Base-by-base conservation (phyloP, 2,329 filamentous ascomycete genomes). In the Cryphonectria radicalis region DNA sequence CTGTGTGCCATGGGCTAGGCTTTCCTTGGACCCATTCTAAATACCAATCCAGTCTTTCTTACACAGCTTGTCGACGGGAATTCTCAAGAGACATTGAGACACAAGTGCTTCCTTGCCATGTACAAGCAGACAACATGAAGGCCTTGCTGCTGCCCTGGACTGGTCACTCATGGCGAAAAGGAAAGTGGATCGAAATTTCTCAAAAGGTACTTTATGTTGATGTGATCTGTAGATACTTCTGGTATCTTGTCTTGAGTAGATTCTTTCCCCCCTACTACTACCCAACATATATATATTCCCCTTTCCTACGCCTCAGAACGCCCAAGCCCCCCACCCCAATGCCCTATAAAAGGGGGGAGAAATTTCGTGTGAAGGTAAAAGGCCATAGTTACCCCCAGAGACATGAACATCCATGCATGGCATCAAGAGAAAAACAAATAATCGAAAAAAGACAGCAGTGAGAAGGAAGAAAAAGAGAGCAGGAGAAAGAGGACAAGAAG, bases 331-430 rank as follows among this genome's bases (percentile, higher is more conserved):
- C 60, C 28, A 32, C 35, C 35, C 63, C 22, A 37, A 46, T 42
- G 37, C 5, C 67, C 32, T 67, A 55, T 40, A 25, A 10, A 40
- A 40, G 14, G 17, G 68, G n/a, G 46, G 22, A 13, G 60, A 14
- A 19, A 62, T 62, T 62, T 63, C 60, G 69, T 60, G 53, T 69
- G 59, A 66, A 60, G 50, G 69, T 63, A 69, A 71, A 57, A 42
- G 55, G 37, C 67, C 67, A 72, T 70, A 22, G 63, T 64, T 63
- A 72, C 57, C 70, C 63, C 25, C 19, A 22, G 35, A 59, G 43
- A 62, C 64, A 70, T 71, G 37, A 66, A 46, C 63, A 68, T 28
- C 70, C 35, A 40, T 28, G 35, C n/a, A 28, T 46, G n/a, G 35
- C 37, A 64, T 37, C 50, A 64, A 28, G 37, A 63, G 17, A 50